Evolutionary conservation across 345 rosid genomes (phyloP), one percentile per base, ranked within the genome.

Genomic region (Zanthoxylum bungeanum): DNA sequence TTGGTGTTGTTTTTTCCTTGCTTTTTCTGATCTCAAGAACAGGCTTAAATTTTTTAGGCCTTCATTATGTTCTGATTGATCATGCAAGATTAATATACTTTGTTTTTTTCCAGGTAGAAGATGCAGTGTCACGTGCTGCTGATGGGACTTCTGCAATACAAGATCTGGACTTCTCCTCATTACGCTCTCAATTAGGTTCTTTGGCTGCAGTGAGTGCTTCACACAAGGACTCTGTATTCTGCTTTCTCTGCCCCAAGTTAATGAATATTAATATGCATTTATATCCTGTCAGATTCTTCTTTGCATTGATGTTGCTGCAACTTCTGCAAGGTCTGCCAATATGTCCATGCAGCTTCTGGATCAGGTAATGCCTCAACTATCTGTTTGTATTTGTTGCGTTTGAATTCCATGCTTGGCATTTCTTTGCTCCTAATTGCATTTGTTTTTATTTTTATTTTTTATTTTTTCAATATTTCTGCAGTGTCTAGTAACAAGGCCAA

Each of bases 261-360:
- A n/a, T 49, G 55, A 52, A 57, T 66, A 63, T 65, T 78, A 73
- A 73, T 71, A 68, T 71, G 77, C 53, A 69, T 37, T 68, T 59
- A n/a, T 78, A 33, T 83, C 68, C 62, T 90, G 74, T 73, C 85
- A 94, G 98, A 77, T 87, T 81, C 91, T 92, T 84, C 90, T 94
- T 42, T 94, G 95, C 72, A 86, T 94, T 56, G 98, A 94, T 79
- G 93, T 89, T 63, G 98, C 98, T 82, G 85, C 92, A 62, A 86
- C 95, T 78, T 90, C 92, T 74, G 98, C 98, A 56, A 90, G 77
- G 82, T 86, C 93, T 30, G 80, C 87, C 80, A 73, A 76, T 72
- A 87, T 86, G 87, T 92, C 92, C 72, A 83, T 78, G 73, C 94
- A 85, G 75, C 95, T 94, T 72, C 82, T 94, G 79, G 81, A 92